Conservation (phyloP, 306 rosid species). For the Quercus rubra region DNA sequence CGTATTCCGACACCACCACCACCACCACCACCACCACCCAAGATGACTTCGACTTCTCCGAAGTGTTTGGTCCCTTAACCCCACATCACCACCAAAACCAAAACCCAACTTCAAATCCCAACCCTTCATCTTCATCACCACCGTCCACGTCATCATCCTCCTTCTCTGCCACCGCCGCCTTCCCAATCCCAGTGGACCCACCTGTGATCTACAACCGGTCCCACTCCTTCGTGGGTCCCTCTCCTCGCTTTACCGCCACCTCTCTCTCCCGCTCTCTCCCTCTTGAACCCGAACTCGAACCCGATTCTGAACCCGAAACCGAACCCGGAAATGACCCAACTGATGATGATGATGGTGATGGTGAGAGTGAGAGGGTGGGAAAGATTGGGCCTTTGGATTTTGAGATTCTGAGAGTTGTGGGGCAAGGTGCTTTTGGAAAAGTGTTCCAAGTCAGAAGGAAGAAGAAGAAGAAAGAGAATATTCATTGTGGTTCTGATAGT, state of each 20-base stretch:
- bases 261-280: constrained; percentile 37
- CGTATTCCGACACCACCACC: constrained; percentile 15
- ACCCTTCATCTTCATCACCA: constrained; percentile 19
- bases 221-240: constrained; percentile 97
- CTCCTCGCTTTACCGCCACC: constrained; percentile 47
- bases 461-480: not conserved
- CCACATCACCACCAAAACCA: constrained; percentile 17
- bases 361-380: constrained; percentile 1
- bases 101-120: constrained; percentile 1
- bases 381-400: constrained; percentile 78
- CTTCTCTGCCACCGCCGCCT: too few relatives aligned
- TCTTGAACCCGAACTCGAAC: constrained; percentile 15
- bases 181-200: constrained; percentile 32
- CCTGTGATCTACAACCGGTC: constrained; percentile 71
- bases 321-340: constrained; percentile 15
- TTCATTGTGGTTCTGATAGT: not conserved
- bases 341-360: not conserved
- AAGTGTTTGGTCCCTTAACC: constrained; percentile 36
- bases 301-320: constrained; percentile 42
- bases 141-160: constrained; percentile 15
- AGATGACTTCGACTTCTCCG: constrained; percentile 49
- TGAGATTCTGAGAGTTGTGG: constrained; percentile 74
- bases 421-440: constrained; percentile 87
- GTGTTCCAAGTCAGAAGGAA: constrained; percentile 76
- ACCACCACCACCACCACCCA: constrained; percentile 17